Base-by-base conservation (phyloP, 2,329 filamentous ascomycete genomes). In the Colletotrichum chlorophyti region DNA sequence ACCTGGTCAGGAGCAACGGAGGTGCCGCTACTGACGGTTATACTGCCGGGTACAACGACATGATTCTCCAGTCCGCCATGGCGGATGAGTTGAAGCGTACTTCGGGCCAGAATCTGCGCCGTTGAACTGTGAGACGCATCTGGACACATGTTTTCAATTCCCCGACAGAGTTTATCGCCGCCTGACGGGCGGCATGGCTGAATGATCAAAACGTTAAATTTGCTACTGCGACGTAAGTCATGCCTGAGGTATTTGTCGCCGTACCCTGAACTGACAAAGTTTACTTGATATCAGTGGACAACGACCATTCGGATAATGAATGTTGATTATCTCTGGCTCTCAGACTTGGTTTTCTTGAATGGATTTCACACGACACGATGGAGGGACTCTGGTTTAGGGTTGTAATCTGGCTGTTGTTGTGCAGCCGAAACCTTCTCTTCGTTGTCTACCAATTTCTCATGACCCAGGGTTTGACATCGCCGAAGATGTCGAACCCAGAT, bases 401-500 rank as follows among this genome's bases (percentile, higher is more conserved):
- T 50, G 38, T 50, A 24, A 57, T 17, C 31, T 26, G 43, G 45
- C 57, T 49, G 52, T 29, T 29, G 4, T 45, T 43, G 19, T 53
- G 19, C 48, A 32, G 43, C 57, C 52, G n/a, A 32, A 57, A 41
- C 19, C 37, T 21, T 45, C 43, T 43, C 34, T 45, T 47, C 50
- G 29, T 58, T 62, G 50, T 57, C 17, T 53, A 27, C 45, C 45
- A 57, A 60, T 51, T 35, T 60, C 24, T 62, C 49, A 62, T 61
- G 58, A 57, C 47, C 60, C 42, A 19, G 45, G 58, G 53, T 53
- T 64, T 49, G 65, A 35, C 67, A 76, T 77, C 75, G 75, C 77
- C 73, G 74, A 77, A 74, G 75, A 76, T 76, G 68, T 70, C 66
- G 64, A 70, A 64, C 65, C 63, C 65, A 63, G 64, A 51, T 62